Percentiles rank a stretch among this genome's conserved stretches.
Conservation (phyloP, 2,329 filamentous ascomycete species). For the Sarocladiaceae sp. region DNA sequence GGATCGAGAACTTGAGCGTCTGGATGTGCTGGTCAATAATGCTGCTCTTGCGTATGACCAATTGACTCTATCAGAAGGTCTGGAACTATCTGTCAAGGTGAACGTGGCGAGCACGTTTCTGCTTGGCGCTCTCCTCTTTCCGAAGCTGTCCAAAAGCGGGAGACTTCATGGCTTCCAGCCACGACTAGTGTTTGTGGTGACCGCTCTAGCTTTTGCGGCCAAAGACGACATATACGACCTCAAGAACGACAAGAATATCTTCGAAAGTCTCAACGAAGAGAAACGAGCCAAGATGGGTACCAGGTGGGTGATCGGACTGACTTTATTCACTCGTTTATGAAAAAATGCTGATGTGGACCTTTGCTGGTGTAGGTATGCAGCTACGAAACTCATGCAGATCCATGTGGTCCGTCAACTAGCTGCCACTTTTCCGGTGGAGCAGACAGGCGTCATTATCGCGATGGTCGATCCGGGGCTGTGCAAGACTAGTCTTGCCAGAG, state of each 20-base stretch:
- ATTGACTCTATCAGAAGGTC: conserved; percentile 28
- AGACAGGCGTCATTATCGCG: conserved; percentile 32
- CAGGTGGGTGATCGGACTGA: background rate
- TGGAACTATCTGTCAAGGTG: conserved; percentile 38
- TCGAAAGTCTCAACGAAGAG: background rate
- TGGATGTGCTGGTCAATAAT: conserved; percentile 40
- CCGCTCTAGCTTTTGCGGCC: background rate
- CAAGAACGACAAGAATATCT: background rate
- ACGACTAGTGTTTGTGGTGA: background rate
- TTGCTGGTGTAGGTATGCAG: conserved; percentile 18
- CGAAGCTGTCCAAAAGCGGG: conserved; percentile 1
- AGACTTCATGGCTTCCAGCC: background rate
- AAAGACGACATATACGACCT: background rate
- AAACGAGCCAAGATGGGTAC: background rate
- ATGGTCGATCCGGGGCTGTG: conserved; percentile 37
- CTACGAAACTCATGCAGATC: conserved; percentile 27
- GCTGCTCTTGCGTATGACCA: conserved; percentile 22
- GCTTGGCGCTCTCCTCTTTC: background rate
- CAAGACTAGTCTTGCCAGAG: conserved; percentile 19
- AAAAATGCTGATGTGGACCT: background rate
- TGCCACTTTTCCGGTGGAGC: conserved; percentile 21
- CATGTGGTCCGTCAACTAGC: conserved; percentile 29
- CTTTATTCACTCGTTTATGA: background rate
- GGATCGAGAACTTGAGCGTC: conserved; percentile 26
- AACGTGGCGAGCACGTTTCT: conserved; percentile 34